These are phyloP conservation scores for Taphrina confusa DNA, from an alignment of 1,139 yeast genomes.

Conservation along the genomic window DNA sequence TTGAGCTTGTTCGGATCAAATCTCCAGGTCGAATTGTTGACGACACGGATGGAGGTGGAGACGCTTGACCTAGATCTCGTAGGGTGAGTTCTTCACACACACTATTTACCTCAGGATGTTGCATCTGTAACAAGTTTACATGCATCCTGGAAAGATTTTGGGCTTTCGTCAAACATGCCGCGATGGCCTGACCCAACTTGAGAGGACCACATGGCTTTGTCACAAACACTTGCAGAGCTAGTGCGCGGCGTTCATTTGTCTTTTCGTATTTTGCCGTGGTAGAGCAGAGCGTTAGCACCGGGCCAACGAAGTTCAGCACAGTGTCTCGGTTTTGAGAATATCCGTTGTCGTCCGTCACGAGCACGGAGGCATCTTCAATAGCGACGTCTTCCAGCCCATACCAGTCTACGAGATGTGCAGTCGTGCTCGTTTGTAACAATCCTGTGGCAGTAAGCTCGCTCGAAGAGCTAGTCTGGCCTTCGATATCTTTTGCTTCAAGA, in stretches of 20 bases:
- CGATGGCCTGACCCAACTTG: constrained; percentile 6
- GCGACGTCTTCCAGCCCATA: constrained; percentile 2
- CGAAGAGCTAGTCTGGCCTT: neutral
- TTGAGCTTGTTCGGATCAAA: neutral
- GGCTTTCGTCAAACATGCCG: constrained; percentile 1
- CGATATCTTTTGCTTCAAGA: neutral
- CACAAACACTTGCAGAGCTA: constrained; percentile 6
- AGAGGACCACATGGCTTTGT: constrained; percentile 29
- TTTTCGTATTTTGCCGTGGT: constrained; percentile 15
- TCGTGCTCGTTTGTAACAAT: neutral
- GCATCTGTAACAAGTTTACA: neutral
- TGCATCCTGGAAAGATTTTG: neutral
- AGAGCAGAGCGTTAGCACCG: constrained; percentile 2
- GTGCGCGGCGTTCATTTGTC: neutral
- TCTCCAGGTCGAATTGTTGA: neutral
- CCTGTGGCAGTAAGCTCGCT: neutral
- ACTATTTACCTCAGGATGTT: neutral
- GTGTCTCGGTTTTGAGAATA: neutral
- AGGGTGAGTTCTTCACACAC: neutral
- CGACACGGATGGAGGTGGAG: neutral
- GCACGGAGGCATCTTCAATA: neutral
- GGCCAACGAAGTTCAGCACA: constrained; percentile 1
- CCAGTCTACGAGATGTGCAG: constrained; percentile 6
- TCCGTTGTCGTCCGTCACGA: constrained; percentile 6
- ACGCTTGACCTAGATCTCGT: neutral